Percentiles rank a stretch among this genome's conserved stretches.
Evolutionary conservation across 257 asterid species (phyloP).

Genomic region (Jaltomata sinuosa): DNA sequence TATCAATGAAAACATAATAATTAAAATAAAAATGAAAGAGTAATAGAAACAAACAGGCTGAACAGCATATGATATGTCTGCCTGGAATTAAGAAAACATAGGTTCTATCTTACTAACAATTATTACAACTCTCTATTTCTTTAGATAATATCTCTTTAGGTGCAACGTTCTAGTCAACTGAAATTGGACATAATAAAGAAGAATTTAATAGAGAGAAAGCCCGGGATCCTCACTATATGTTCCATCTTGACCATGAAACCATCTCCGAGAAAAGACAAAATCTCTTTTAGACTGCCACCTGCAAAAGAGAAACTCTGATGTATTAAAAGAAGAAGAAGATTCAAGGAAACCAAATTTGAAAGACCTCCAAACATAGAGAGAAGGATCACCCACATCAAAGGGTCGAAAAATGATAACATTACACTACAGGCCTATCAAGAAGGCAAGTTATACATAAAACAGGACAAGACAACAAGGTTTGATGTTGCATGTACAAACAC

Average conservation of each 20-base stretch:
- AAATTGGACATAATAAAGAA: not conserved
- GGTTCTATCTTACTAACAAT: not conserved
- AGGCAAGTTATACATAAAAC: not conserved
- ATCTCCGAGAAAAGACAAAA: slow-evolving; percentile 89
- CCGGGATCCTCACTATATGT: slow-evolving; percentile 64
- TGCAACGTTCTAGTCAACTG: not conserved
- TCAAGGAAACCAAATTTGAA: slow-evolving; percentile 7
- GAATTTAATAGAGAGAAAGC: not conserved
- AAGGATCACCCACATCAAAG: not conserved
- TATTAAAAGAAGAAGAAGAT: slow-evolving; percentile 1
- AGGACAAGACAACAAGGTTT: not conserved
- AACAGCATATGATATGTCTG: not conserved
- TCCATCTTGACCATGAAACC: slow-evolving; percentile 99
- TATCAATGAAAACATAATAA: not conserved
- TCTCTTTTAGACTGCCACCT: slow-evolving; percentile 95
- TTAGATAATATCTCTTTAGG: not conserved
- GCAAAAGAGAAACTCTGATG: slow-evolving; percentile 17
- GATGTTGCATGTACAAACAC: not conserved
- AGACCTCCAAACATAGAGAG: not conserved
- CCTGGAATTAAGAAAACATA: not conserved
- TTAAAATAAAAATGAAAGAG: not conserved
- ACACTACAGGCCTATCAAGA: not conserved
- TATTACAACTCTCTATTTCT: not conserved
- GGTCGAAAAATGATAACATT: not conserved
- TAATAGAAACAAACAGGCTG: not conserved